phyloP scores from a whole-genome alignment of 441 rosid species.

The Brassica hybrid region DNA sequence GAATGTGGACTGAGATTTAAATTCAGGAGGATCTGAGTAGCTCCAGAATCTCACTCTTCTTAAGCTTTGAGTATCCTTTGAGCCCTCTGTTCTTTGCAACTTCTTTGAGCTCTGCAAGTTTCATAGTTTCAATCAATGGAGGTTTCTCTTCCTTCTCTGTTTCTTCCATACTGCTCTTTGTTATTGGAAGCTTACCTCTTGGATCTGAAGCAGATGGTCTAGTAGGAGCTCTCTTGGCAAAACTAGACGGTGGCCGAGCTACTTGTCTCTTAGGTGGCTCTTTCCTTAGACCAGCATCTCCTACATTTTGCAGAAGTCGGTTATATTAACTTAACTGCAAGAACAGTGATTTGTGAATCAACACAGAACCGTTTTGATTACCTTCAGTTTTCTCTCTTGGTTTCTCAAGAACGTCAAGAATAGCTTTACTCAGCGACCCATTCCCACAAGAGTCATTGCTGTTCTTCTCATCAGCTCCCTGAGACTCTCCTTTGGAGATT shows the following conservation, averaged over 20 bases:
- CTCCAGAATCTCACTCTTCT: constrained; percentile 58
- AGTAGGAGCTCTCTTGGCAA: constrained; percentile 52
- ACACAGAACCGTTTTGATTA: background rate
- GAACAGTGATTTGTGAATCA: background rate
- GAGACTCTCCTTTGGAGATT: constrained; percentile 46
- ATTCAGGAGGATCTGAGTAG: constrained; percentile 43
- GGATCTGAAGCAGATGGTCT: constrained; percentile 38
- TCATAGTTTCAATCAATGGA: constrained; percentile 56
- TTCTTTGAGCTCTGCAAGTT: constrained; percentile 65
- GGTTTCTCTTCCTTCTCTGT: constrained; percentile 23
- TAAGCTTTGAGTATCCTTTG: constrained; percentile 69
- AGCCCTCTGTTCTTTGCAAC: constrained; percentile 67
- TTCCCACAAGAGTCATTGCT: constrained; percentile 25
- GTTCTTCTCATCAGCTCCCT: constrained; percentile 9
- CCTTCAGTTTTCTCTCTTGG: constrained; percentile 39
- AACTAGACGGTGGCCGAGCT: constrained; percentile 51
- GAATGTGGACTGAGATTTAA: background rate
- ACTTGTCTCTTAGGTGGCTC: constrained; percentile 26
- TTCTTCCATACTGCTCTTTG: constrained; percentile 23
- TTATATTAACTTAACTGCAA: background rate
- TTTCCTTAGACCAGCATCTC: background rate
- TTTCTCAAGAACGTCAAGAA: constrained; percentile 47
- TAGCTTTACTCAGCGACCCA: constrained; percentile 45
- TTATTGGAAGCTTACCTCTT: constrained; percentile 35
- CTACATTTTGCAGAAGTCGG: background rate